A percentile compares a stretch with the other conserved stretches of the same genome.
Evolutionary conservation across 2,329 filamentous ascomycete species (phyloP).

Genomic region (Pezicula rhizophila): DNA sequence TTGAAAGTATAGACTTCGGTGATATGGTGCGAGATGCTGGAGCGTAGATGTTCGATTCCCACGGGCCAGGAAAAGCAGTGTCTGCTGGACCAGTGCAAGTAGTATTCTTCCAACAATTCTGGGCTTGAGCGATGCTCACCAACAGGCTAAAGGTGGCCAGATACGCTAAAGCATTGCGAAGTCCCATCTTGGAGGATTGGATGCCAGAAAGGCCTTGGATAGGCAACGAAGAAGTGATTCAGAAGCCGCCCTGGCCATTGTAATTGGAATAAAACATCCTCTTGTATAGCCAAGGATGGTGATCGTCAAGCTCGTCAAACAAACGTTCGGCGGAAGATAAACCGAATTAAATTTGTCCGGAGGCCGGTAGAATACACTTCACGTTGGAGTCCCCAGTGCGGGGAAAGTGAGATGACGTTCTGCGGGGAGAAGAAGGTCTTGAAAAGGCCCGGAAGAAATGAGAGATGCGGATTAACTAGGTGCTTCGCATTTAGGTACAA

Average conservation of each 20-base stretch:
- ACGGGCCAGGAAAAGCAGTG: constrained; percentile 46
- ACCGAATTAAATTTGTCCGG: constrained; percentile 1
- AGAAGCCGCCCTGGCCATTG: too few relatives aligned
- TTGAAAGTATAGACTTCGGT: constrained; percentile 38
- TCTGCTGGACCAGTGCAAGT: constrained; percentile 41
- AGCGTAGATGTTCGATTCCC: constrained; percentile 51
- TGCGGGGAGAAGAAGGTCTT: too few relatives aligned
- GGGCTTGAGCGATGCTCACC: neutral
- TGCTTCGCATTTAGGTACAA: too few relatives aligned
- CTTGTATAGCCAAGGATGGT: too few relatives aligned
- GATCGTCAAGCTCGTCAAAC: neutral
- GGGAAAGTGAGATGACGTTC: too few relatives aligned
- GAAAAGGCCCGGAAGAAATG: too few relatives aligned
- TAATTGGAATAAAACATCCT: too few relatives aligned
- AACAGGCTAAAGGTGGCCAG: neutral
- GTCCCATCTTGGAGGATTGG: neutral
- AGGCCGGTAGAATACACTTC: neutral
- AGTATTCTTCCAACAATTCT: constrained; percentile 46
- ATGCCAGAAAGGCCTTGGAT: neutral
- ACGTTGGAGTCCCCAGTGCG: too few relatives aligned
- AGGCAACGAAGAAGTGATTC: neutral
- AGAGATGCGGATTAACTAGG: too few relatives aligned
- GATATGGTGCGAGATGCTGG: constrained; percentile 42
- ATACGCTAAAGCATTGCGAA: neutral
- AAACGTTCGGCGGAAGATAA: neutral